phyloP scores from a whole-genome alignment of 2,329 filamentous ascomycete genomes.

The Dothideomycetidae sp. region DNA sequence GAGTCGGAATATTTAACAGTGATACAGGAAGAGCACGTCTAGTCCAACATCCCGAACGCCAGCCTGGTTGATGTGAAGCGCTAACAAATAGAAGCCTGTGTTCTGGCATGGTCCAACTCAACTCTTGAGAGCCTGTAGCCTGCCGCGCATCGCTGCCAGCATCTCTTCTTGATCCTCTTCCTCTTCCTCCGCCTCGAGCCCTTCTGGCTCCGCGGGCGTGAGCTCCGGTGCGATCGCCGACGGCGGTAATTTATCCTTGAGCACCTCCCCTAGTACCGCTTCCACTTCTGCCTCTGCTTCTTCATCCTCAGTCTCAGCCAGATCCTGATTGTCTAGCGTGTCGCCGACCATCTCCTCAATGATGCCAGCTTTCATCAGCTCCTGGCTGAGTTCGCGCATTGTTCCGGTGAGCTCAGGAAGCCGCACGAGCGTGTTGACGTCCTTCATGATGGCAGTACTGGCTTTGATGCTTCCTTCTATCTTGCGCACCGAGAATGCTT shows the following conservation, averaged over 20 bases:
- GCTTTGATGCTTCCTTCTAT: conserved; percentile 85
- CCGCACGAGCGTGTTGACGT: conserved; percentile 74
- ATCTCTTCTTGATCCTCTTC: conserved; percentile 81
- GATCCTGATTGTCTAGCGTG: conserved; percentile 58
- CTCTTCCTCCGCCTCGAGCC: conserved; percentile 49
- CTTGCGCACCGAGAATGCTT: conserved; percentile 88
- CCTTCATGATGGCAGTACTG: conserved; percentile 88
- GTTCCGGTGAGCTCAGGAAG: conserved; percentile 77
- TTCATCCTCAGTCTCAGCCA: conserved; percentile 56
- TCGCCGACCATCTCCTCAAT: conserved; percentile 97
- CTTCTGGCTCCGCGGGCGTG: conserved; percentile 36
- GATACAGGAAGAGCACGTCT: too few species aligned
- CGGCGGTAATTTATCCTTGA: conserved; percentile 60
- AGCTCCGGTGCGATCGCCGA: conserved; percentile 42
- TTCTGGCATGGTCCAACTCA: conserved; percentile 45
- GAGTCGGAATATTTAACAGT: too few species aligned
- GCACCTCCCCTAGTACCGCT: conserved; percentile 78
- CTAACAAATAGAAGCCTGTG: too few species aligned
- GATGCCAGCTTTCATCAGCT: conserved; percentile 87
- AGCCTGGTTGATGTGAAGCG: too few species aligned
- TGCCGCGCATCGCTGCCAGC: conserved; percentile 85
- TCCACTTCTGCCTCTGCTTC: conserved; percentile 76
- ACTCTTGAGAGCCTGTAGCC: conserved; percentile 82
- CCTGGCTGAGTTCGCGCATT: conserved; percentile 74
- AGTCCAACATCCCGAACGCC: background rate